These are phyloP conservation scores for Pinus tabuliformis DNA, from an alignment of 75 land plant species.

Conservation along the genomic window DNA sequence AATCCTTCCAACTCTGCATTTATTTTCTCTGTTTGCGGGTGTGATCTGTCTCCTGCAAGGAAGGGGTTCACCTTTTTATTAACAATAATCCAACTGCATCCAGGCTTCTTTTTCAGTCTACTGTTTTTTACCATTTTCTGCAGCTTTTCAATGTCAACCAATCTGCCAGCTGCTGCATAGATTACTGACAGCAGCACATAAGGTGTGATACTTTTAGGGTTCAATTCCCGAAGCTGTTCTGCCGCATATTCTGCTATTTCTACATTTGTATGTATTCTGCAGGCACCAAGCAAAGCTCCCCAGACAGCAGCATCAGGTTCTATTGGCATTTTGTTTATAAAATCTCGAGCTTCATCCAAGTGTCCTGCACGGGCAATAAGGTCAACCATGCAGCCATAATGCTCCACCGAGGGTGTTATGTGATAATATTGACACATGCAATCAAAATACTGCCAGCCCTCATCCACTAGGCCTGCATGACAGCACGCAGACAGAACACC, in stretches of 20 bases:
- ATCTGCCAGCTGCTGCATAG: slow-evolving; percentile 34
- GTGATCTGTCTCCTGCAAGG: slow-evolving; percentile 10
- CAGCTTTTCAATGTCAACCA: slow-evolving; percentile 39
- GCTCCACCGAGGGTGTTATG: slow-evolving; percentile 53
- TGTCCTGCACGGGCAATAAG: slow-evolving; percentile 59
- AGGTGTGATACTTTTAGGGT: slow-evolving; percentile 58
- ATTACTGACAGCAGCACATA: slow-evolving; percentile 52
- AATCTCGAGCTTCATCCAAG: slow-evolving; percentile 45
- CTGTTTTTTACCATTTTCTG: slow-evolving; percentile 37
- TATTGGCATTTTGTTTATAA: slow-evolving; percentile 24
- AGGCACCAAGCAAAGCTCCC: slow-evolving; percentile 64
- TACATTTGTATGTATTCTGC: slow-evolving; percentile 45
- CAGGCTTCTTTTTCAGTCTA: slow-evolving; percentile 24
- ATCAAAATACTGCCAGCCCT: slow-evolving; percentile 13
- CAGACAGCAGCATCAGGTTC: slow-evolving; percentile 52
- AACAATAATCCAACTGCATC: not conserved
- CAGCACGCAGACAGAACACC: slow-evolving; percentile 25
- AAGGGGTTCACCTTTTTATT: too few species aligned
- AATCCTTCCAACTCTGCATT: slow-evolving; percentile 3
- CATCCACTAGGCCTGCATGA: slow-evolving; percentile 8
- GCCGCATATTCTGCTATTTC: slow-evolving; percentile 52
- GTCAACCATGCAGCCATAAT: slow-evolving; percentile 66
- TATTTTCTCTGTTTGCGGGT: slow-evolving; percentile 8
- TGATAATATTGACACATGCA: slow-evolving; percentile 37
- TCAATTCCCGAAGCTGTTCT: slow-evolving; percentile 47